Evolutionary conservation across 192 early-diverging fungal genomes (phyloP), one percentile per base, ranked within the genome.

Genomic region (Coemansia sp.): DNA sequence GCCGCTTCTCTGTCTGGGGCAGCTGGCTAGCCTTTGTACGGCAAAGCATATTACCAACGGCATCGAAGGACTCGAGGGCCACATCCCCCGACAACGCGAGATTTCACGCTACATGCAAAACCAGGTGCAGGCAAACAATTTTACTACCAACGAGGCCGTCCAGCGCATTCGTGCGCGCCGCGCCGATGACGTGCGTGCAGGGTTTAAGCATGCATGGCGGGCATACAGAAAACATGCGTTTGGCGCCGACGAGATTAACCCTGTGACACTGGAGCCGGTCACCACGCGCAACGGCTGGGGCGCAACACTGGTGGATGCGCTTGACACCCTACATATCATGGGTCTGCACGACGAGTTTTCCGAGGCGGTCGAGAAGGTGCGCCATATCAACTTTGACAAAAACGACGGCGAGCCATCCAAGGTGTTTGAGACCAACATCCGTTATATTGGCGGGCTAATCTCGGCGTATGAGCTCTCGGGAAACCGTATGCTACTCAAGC

Each of bases 321-420:
- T 95, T 7, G 94, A 96, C 51, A 98, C 95, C 6, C 85, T 94
- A 31, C 65, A 86, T 18, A 64, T 96, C 46, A 92, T 96, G 90
- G 88, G 85, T 2, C 82, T 92, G 22, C 71, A 76, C 4, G 83
- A 90, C n/a, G 91, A 96, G 60, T 95, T 90, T 67, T 51, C 84
- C 31, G 82, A 89, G 42, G 90, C 88, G 2, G 68, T 82, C 2
- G 75, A 79, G 10, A 94, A 89, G 89, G 86, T 98, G 21, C 65
- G 55, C 6, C 73, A 29, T 2, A 66, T 96, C 24, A 77, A 83
- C 40, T 94, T 95, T 80, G 80, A 87, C 69, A 67, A 73, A 35
- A 74, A 84, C 40, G 91, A 92, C 45, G 86, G 83, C n/a, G 77
- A 85, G 52, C 65, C 77, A 1, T 88, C 89, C 23, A 87, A 87